Evolutionary conservation across 768 basidiomycete species (phyloP).

Genomic region (Guyanaporus albipodus): DNA sequence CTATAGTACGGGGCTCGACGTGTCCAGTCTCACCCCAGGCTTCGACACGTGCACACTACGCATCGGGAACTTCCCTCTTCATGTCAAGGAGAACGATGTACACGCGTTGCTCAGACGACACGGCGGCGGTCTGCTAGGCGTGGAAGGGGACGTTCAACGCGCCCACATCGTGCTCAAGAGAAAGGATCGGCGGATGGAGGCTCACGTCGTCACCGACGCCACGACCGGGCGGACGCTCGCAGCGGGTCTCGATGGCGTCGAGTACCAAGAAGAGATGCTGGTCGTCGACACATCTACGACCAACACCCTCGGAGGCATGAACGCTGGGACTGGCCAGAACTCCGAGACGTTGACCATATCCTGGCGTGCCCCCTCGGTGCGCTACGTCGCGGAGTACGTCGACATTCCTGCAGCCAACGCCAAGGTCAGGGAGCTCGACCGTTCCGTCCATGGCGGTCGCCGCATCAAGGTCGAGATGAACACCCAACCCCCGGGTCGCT

Average conservation of each 20-base stretch:
- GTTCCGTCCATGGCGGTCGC: constrained; percentile 35
- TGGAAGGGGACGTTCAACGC: constrained; percentile 30
- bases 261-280: constrained; percentile 43
- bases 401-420: constrained; percentile 16
- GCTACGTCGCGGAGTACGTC: constrained; percentile 43
- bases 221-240: constrained; percentile 41
- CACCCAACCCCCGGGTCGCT: constrained; percentile 32
- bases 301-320: constrained; percentile 42
- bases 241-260: constrained; percentile 43
- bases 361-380: constrained; percentile 48
- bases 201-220: constrained; percentile 41
- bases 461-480: constrained; percentile 48
- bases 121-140: too few relatives aligned
- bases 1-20: constrained; percentile 46
- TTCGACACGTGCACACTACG: constrained; percentile 50
- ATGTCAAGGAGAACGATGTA: constrained; percentile 39
- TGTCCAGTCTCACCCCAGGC: constrained; percentile 43
- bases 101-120: constrained; percentile 41
- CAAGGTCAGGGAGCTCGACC: constrained; percentile 38
- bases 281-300: constrained; percentile 41
- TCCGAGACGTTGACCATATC: constrained; percentile 43
- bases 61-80: constrained; percentile 42
- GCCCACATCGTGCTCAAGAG: constrained; percentile 35
- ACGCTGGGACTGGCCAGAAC: constrained; percentile 28
- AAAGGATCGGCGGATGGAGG: constrained; percentile 33